phyloP scores from a whole-genome alignment of 768 basidiomycete species.

The Coprinellus aureogranulatus region DNA sequence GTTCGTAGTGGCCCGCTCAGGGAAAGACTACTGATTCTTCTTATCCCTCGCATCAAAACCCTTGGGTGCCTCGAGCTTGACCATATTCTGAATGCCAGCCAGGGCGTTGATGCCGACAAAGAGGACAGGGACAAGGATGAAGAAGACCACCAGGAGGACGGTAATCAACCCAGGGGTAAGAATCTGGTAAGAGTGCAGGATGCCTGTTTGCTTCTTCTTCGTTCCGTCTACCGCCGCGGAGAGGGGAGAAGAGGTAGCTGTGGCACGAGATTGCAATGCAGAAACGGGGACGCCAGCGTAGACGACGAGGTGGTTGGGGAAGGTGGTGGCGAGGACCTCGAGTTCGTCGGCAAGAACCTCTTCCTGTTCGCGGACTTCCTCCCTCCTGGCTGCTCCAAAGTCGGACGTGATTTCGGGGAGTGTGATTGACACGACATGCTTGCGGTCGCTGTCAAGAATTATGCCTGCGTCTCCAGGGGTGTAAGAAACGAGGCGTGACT shows the following conservation, averaged over 20 bases:
- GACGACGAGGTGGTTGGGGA: slow-evolving; percentile 65
- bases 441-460: slow-evolving; percentile 35
- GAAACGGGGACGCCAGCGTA: slow-evolving; percentile 54
- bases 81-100: slow-evolving; percentile 70
- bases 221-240: too few species aligned
- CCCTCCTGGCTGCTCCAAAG: slow-evolving; percentile 42
- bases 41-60: slow-evolving; percentile 67
- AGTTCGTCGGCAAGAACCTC: slow-evolving; percentile 49
- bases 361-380: slow-evolving; percentile 56
- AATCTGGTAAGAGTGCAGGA: slow-evolving; percentile 72
- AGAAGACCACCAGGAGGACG: slow-evolving; percentile 59
- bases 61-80: slow-evolving; percentile 62
- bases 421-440: too few species aligned
- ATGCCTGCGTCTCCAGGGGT: slow-evolving; percentile 35
- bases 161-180: slow-evolving; percentile 75
- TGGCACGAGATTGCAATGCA: slow-evolving; percentile 6
- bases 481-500: slow-evolving; percentile 45
- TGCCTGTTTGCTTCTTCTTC: slow-evolving; percentile 34
- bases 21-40: slow-evolving; percentile 69
- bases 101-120: slow-evolving; percentile 64
- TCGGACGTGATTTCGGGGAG: slow-evolving; percentile 54
- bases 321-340: slow-evolving; percentile 41
- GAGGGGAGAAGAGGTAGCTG: too few species aligned
- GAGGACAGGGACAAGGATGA: slow-evolving; percentile 65
- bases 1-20: too few species aligned